These are phyloP conservation scores for Vigna nakashimae DNA, from an alignment of 306 rosid genomes.

Conservation along the genomic window DNA sequence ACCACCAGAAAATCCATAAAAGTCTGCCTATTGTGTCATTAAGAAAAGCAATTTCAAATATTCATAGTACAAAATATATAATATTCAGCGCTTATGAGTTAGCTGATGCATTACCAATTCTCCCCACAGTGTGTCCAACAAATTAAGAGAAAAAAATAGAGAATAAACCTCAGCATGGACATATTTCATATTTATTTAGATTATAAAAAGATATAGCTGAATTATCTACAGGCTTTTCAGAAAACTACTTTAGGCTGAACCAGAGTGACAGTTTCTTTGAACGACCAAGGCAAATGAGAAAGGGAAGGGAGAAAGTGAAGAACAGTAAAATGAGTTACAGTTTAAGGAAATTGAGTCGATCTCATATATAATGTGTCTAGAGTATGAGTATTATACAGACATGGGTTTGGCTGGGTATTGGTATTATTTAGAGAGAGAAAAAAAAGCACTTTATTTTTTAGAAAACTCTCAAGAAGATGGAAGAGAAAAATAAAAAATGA, in stretches of 20 bases:
- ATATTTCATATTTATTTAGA: slow-evolving; percentile 20
- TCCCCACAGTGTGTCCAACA: slow-evolving; percentile 10
- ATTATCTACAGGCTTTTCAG: slow-evolving; percentile 17
- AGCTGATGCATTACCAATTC: slow-evolving; percentile 37
- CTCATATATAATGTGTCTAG: background rate
- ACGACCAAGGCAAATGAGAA: slow-evolving; percentile 3
- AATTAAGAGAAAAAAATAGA: slow-evolving; percentile 2
- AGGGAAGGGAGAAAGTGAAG: background rate
- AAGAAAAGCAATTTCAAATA: slow-evolving; percentile 33
- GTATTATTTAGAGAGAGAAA: background rate
- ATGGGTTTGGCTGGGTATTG: background rate
- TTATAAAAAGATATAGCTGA: slow-evolving; percentile 5
- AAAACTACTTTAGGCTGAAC: slow-evolving; percentile 27
- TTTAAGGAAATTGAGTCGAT: slow-evolving; percentile 20
- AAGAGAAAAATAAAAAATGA: background rate
- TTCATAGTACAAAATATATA: background rate
- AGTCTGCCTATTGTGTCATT: slow-evolving; percentile 34
- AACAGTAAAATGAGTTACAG: background rate
- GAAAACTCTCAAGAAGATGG: background rate
- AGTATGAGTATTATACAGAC: background rate
- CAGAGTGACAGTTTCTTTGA: slow-evolving; percentile 10
- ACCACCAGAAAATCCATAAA: slow-evolving; percentile 54
- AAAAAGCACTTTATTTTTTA: background rate
- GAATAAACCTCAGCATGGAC: background rate
- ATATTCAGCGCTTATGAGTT: slow-evolving; percentile 12